phyloP scores from a whole-genome alignment of 495 filamentous ascomycete genomes.

The Aspergillus diversus region DNA sequence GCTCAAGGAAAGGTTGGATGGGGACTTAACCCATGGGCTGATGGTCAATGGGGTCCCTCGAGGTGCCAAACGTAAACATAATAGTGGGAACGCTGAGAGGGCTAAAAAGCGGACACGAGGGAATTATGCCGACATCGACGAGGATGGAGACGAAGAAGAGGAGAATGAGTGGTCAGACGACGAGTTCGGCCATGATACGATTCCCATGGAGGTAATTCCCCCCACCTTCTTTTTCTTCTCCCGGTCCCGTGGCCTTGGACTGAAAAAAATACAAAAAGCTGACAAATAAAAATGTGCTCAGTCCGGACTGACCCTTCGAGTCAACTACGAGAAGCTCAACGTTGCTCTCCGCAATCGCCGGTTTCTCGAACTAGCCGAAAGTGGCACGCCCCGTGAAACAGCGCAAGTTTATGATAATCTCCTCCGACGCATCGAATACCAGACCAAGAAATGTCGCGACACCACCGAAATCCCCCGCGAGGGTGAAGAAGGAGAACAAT shows the following conservation, averaged over 20 bases:
- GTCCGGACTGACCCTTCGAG: slow-evolving; percentile 68
- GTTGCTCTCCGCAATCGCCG: slow-evolving; percentile 79
- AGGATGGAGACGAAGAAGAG: slow-evolving; percentile 35
- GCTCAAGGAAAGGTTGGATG: slow-evolving; percentile 37
- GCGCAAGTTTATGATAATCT: slow-evolving; percentile 75
- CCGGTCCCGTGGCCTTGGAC: background rate
- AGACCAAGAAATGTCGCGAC: slow-evolving; percentile 69
- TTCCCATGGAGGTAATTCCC: slow-evolving; percentile 45
- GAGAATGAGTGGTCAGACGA: slow-evolving; percentile 49
- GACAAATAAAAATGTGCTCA: slow-evolving; percentile 24
- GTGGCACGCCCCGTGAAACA: slow-evolving; percentile 55
- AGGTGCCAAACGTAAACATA: slow-evolving; percentile 39
- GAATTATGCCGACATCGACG: slow-evolving; percentile 35
- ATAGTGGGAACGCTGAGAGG: slow-evolving; percentile 18
- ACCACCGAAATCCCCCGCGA: slow-evolving; percentile 55
- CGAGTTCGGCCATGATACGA: slow-evolving; percentile 38
- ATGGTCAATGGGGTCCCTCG: slow-evolving; percentile 44
- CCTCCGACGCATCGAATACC: slow-evolving; percentile 68
- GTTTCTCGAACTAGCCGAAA: slow-evolving; percentile 66
- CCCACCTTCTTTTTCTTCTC: background rate
- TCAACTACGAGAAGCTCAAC: slow-evolving; percentile 84
- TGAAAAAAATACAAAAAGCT: background rate
- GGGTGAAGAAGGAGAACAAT: slow-evolving; percentile 54
- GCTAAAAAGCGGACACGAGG: slow-evolving; percentile 24
- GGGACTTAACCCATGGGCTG: slow-evolving; percentile 38